phyloP scores from a whole-genome alignment of 2,329 filamentous ascomycete genomes.

The Colletotrichum zoysiae region DNA sequence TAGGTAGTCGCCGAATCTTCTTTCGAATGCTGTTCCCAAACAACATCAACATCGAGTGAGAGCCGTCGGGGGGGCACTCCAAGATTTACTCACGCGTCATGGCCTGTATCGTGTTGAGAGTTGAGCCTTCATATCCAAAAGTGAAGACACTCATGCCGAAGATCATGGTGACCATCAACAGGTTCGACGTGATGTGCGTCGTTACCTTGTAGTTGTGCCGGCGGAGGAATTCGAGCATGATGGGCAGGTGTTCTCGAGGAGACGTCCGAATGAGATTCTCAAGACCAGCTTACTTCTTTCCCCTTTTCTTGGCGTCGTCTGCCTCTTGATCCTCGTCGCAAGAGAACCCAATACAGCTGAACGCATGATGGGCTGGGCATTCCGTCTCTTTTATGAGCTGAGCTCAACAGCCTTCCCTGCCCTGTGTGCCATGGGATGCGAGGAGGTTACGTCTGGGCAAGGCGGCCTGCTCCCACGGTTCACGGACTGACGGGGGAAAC shows the following conservation, averaged over 20 bases:
- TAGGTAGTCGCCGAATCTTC: conserved; percentile 41
- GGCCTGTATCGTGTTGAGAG: conserved; percentile 44
- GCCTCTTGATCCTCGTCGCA: conserved; percentile 6
- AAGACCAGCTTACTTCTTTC: conserved; percentile 34
- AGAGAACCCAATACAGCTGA: too few species aligned
- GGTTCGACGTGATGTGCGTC: conserved; percentile 42
- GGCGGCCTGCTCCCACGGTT: conserved; percentile 8
- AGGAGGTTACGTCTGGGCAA: neutral
- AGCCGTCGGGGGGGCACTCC: too few species aligned
- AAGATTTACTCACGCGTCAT: conserved; percentile 41
- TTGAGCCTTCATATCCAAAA: conserved; percentile 44
- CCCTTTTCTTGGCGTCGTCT: conserved; percentile 24
- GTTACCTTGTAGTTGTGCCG: conserved; percentile 43
- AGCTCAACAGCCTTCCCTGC: neutral
- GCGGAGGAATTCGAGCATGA: conserved; percentile 37
- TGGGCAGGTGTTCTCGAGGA: conserved; percentile 13
- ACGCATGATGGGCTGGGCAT: neutral
- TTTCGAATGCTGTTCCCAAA: conserved; percentile 35
- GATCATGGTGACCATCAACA: conserved; percentile 41
- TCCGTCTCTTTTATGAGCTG: conserved; percentile 36
- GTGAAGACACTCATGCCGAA: conserved; percentile 45
- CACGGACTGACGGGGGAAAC: conserved; percentile 28
- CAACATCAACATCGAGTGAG: neutral
- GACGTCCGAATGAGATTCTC: conserved; percentile 39
- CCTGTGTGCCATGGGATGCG: neutral